Percentiles rank a stretch among this genome's conserved stretches.
Evolutionary conservation across 495 filamentous ascomycete genomes (phyloP).

Genomic region (Daldinia grandis): DNA sequence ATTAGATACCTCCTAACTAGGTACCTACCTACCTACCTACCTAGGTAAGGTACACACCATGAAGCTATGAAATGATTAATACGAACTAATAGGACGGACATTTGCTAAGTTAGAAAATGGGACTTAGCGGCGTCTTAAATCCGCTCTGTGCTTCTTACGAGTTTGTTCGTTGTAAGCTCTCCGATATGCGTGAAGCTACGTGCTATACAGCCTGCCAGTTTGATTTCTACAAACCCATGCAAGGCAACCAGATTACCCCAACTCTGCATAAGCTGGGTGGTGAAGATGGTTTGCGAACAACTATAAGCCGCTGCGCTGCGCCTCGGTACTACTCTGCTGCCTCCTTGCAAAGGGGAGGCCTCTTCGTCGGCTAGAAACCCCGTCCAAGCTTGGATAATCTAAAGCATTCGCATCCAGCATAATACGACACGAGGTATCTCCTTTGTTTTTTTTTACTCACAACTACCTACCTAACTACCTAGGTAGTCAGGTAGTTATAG

Average conservation of each 20-base stretch:
- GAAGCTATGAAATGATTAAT: no score
- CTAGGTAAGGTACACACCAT: no score
- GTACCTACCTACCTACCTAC: no score
- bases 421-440: not conserved
- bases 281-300: constrained; percentile 23
- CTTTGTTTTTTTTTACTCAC: not conserved
- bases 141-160: no score
- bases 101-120: no score
- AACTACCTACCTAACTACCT: no score
- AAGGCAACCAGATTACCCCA: constrained; percentile 27
- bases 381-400: constrained; percentile 7
- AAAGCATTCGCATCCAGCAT: not conserved
- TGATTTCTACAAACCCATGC: not conserved
- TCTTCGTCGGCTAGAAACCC: constrained; percentile 3
- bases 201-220: not conserved
- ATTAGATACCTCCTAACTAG: no score
- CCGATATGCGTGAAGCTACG: not conserved
- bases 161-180: no score
- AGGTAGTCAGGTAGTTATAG: no score
- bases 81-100: no score
- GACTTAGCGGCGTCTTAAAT: no score
- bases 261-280: not conserved
- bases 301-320: constrained; percentile 13
- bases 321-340: constrained; percentile 27
- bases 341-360: constrained; percentile 23